phyloP scores from a whole-genome alignment of 2,329 filamentous ascomycete genomes.

The Penicillium glabrum region DNA sequence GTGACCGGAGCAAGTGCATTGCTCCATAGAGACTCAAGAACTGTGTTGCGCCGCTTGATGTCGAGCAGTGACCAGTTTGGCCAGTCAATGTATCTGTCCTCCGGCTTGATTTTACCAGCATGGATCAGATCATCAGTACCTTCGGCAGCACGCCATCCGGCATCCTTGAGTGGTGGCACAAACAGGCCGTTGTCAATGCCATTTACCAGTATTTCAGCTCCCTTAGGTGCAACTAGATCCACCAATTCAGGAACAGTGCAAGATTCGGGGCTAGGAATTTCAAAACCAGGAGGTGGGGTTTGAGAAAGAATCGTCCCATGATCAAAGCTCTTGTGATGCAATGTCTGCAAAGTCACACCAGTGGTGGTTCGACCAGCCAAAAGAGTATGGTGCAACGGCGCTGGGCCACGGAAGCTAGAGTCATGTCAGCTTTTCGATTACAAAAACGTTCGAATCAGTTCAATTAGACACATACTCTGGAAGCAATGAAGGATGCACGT shows the following conservation, averaged over 20 bases:
- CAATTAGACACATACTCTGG: slow-evolving; percentile 62
- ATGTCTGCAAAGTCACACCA: slow-evolving; percentile 83
- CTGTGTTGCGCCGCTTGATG: slow-evolving; percentile 57
- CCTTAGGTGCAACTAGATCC: slow-evolving; percentile 59
- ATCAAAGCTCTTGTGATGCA: slow-evolving; percentile 76
- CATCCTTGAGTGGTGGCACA: slow-evolving; percentile 57
- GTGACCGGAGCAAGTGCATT: slow-evolving; percentile 30
- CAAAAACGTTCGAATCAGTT: not conserved
- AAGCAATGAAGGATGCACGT: slow-evolving; percentile 88
- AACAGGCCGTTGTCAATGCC: slow-evolving; percentile 65
- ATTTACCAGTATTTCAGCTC: slow-evolving; percentile 68
- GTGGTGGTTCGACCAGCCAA: slow-evolving; percentile 61
- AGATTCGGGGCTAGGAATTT: slow-evolving; percentile 48
- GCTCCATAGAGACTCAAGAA: slow-evolving; percentile 69
- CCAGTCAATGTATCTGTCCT: slow-evolving; percentile 66
- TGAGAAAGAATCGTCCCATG: slow-evolving; percentile 74
- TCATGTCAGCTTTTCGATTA: not conserved
- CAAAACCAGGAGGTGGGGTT: slow-evolving; percentile 57
- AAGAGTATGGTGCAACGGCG: slow-evolving; percentile 83
- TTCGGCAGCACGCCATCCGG: slow-evolving; percentile 26
- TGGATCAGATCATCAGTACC: slow-evolving; percentile 41
- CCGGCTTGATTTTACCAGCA: slow-evolving; percentile 71
- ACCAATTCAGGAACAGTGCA: slow-evolving; percentile 54
- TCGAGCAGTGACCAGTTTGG: slow-evolving; percentile 52
- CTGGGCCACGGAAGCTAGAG: slow-evolving; percentile 73